Percentiles rank a stretch among this genome's conserved stretches.
phyloP scores from a whole-genome alignment of 257 asterid genomes.

The Solanum rostratum region DNA sequence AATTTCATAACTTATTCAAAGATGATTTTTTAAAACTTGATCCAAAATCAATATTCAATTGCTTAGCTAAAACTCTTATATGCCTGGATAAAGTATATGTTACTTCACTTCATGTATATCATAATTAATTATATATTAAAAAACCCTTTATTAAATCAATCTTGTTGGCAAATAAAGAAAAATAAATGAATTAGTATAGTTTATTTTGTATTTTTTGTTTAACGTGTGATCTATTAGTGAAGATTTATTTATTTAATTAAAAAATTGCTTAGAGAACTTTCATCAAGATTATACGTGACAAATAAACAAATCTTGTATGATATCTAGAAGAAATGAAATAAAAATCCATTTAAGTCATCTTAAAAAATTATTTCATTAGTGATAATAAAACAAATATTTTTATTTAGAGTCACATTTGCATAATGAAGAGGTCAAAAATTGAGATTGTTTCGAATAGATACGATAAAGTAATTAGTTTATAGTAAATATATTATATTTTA shows the following conservation, averaged over 20 bases:
- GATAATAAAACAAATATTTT: neutral
- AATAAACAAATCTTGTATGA: neutral
- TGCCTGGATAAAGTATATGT: neutral
- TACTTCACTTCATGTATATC: neutral
- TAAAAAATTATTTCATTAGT: no score
- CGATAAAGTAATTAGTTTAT: no score
- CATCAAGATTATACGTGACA: neutral
- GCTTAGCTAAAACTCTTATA: neutral
- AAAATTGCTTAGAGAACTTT: neutral
- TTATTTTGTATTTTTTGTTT: neutral
- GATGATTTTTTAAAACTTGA: no score
- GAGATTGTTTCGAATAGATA: no score
- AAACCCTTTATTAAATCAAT: neutral
- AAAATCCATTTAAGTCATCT: neutral
- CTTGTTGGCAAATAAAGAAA: neutral
- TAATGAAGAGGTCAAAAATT: no score
- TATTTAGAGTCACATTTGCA: neutral
- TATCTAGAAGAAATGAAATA: neutral
- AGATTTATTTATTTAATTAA: neutral
- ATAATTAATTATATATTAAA: neutral
- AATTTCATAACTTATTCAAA: no score
- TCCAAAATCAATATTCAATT: no score
- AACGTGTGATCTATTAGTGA: neutral
- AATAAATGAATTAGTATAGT: neutral
- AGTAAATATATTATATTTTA: no score